These are phyloP conservation scores for Sclerotinia spermophila DNA, from an alignment of 2,329 filamentous ascomycete species.

Conservation along the genomic window DNA sequence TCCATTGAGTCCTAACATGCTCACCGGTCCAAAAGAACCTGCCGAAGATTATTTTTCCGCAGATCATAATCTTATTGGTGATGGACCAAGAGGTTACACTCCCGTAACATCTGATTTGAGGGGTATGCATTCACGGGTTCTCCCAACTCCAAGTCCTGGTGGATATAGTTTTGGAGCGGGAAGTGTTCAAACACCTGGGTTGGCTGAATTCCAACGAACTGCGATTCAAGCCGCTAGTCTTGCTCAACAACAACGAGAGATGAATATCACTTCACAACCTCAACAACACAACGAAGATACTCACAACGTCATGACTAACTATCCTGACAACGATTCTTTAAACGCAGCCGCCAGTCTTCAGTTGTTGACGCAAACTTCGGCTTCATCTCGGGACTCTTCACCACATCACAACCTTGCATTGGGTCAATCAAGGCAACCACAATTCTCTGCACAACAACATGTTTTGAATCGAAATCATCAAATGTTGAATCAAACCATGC, in stretches of 20 bases:
- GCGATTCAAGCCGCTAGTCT: slow-evolving; percentile 69
- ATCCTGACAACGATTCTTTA: slow-evolving; percentile 68
- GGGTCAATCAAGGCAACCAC: neutral
- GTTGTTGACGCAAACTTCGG: slow-evolving; percentile 62
- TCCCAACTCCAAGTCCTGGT: slow-evolving; percentile 73
- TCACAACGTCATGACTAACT: slow-evolving; percentile 50
- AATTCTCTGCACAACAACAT: neutral
- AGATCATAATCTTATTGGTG: slow-evolving; percentile 50
- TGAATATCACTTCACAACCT: slow-evolving; percentile 49
- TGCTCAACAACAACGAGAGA: slow-evolving; percentile 57
- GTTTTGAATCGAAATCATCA: slow-evolving; percentile 47
- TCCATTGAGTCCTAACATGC: slow-evolving; percentile 94
- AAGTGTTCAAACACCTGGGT: slow-evolving; percentile 70
- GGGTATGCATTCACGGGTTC: slow-evolving; percentile 36
- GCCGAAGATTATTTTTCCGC: slow-evolving; percentile 82
- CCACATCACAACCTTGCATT: slow-evolving; percentile 38
- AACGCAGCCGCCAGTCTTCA: slow-evolving; percentile 94
- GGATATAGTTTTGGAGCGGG: slow-evolving; percentile 93
- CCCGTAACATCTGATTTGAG: slow-evolving; percentile 95
- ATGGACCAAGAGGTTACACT: slow-evolving; percentile 61
- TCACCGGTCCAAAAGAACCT: slow-evolving; percentile 67
- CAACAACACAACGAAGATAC: slow-evolving; percentile 41
- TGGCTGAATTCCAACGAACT: slow-evolving; percentile 91
- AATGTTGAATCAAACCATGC: slow-evolving; percentile 22
- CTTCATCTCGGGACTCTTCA: slow-evolving; percentile 55